Base-by-base conservation (phyloP, 768 basidiomycete species). In the Suillus weaverae region DNA sequence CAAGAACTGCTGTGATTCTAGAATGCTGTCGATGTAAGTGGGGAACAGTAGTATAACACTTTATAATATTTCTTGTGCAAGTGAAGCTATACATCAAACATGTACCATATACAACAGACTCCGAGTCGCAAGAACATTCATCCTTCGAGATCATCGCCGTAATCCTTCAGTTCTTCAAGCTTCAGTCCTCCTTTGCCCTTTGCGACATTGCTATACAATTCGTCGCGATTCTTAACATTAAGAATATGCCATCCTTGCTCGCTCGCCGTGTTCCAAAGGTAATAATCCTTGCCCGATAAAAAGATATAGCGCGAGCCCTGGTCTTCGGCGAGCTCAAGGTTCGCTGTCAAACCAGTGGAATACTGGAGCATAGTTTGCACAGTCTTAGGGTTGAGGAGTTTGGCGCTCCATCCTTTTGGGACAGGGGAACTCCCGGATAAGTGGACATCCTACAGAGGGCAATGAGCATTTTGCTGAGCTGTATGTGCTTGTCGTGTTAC, bases 1-100 rank as follows among this genome's bases (percentile, higher is more conserved):
- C 39, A 80, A 16, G 81, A 76, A 2, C 80, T 77, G 69, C 93
- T 92, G 74, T 88, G 85, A 80, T 82, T 85, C 81, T 95, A 91
- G 81, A 94, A 89, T 30, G 81, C 91, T 93, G 68, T 35, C 33
- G 50, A 59, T 50, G 36, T 39, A 63, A 64, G 68, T 65, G 44
- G 44, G 62, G 53, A 55, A 62, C 44, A 18, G 43, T 48, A 59
- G 26, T 26, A 26, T 26, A 26, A 26, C 26, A 26, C 26, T 1
- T 26, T 26, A 26, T 26, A 26, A 26, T 26, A 26, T 26, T 26
- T 20, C 43, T 44, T 44, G 43, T 20, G 43, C 20, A 44, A 10
- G 20, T 46, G 20, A 46, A 46, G n/a, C 11, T 22, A 22, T n/a
- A 44, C 44, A 46, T n/a, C 44, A 46, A 46, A 46, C 5, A 46